phyloP scores from a whole-genome alignment of 2,329 filamentous ascomycete genomes.

The Ophiostoma piceae region DNA sequence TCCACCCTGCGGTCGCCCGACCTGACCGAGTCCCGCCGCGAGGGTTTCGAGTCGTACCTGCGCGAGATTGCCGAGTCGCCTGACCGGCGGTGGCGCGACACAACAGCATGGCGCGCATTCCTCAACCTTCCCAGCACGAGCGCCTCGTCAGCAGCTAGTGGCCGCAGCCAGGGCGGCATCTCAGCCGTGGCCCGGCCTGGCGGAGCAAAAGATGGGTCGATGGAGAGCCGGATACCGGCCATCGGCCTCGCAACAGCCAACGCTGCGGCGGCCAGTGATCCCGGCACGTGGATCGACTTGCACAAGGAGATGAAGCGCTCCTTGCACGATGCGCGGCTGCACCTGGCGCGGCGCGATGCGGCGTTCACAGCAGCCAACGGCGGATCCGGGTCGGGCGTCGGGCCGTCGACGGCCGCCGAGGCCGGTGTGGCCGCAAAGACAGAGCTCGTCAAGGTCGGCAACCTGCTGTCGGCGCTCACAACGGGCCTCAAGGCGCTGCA shows the following conservation, averaged over 20 bases:
- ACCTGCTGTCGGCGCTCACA: conserved; percentile 58
- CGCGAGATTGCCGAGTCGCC: conserved; percentile 64
- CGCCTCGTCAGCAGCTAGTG: conserved; percentile 24
- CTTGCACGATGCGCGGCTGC: conserved; percentile 61
- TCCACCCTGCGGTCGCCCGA: conserved; percentile 64
- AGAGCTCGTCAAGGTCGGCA: conserved; percentile 62
- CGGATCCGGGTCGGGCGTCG: not conserved
- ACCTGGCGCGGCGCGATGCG: conserved; percentile 63
- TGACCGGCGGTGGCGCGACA: conserved; percentile 72
- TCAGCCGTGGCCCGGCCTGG: not conserved
- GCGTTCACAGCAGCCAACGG: conserved; percentile 37
- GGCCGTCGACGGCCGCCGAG: conserved; percentile 42
- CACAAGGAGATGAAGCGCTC: conserved; percentile 67
- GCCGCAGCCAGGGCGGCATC: conserved; percentile 21
- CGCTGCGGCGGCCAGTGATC: conserved; percentile 49
- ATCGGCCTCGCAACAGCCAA: conserved; percentile 37
- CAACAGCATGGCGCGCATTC: conserved; percentile 66
- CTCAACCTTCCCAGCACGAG: conserved; percentile 55
- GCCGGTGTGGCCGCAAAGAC: conserved; percentile 70
- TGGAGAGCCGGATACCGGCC: conserved; percentile 35
- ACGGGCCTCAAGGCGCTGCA: conserved; percentile 58
- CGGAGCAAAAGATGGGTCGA: not conserved
- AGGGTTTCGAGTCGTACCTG: conserved; percentile 65
- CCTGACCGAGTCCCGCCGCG: conserved; percentile 65
- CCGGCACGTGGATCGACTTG: conserved; percentile 69